Conservation (phyloP, 2,329 filamentous ascomycete species). For the Cryphonectria naterciae region DNA sequence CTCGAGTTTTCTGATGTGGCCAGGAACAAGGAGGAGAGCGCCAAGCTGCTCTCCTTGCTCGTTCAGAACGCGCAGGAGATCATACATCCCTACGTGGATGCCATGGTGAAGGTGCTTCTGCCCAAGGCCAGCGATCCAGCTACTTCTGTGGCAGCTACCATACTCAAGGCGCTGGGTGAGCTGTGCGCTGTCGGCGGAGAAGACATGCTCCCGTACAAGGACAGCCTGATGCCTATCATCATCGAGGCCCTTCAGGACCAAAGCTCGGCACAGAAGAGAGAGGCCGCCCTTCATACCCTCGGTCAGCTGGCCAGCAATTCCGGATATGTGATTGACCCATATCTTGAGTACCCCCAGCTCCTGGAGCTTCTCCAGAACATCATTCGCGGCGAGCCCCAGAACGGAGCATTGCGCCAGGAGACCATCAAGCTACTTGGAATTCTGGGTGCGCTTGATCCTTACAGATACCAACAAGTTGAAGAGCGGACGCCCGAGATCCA, state of each 20-base stretch:
- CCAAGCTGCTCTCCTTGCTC: constrained; percentile 87
- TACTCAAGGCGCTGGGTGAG: constrained; percentile 93
- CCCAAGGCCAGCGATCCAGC: constrained; percentile 88
- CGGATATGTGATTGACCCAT: constrained; percentile 96
- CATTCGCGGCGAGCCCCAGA: constrained; percentile 85
- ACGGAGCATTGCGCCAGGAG: constrained; percentile 83
- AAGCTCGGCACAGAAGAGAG: constrained; percentile 85
- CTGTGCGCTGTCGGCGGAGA: constrained; percentile 91
- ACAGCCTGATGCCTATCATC: constrained; percentile 91
- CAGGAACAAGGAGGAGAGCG: constrained; percentile 94
- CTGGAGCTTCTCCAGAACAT: constrained; percentile 92
- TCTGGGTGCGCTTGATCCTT: constrained; percentile 90
- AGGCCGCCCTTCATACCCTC: constrained; percentile 86
- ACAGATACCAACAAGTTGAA: constrained; percentile 93
- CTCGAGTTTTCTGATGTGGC: constrained; percentile 95
- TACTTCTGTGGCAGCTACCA: constrained; percentile 87
- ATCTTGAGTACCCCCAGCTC: constrained; percentile 91
- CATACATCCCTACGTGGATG: constrained; percentile 95
- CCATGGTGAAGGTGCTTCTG: constrained; percentile 92
- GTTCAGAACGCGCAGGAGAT: constrained; percentile 91
- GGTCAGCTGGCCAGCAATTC: constrained; percentile 94
- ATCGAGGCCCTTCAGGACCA: constrained; percentile 93
- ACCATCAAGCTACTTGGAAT: constrained; percentile 98
- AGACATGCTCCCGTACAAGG: constrained; percentile 91
- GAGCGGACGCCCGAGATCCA: constrained; percentile 85